Evolutionary conservation across 2,329 filamentous ascomycete species (phyloP), one percentile per base, ranked within the genome.

Genomic region (Cladosporium colombiae): DNA sequence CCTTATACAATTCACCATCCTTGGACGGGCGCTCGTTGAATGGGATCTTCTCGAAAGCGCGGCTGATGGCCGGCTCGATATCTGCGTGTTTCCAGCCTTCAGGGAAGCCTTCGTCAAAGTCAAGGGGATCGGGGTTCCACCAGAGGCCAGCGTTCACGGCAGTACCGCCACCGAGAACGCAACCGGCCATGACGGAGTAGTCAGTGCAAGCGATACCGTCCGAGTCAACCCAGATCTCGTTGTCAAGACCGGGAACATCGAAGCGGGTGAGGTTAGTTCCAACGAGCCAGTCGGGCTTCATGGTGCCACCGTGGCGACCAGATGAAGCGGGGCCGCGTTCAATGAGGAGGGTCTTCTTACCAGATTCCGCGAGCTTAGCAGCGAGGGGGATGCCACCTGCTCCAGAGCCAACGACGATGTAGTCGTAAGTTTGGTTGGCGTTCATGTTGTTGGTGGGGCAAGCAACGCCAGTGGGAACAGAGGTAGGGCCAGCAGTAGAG

Each of bases 91-190:
- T 88, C 90, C 90, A 93, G 33, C 89, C 90, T 1, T 79, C 69
- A 0, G 90, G 90, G 79, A 91, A 93, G 75, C 90, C 89, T 74
- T 85, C 83, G 74, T 92, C 88, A 81, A 89, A 92, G 74, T 92
- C 90, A 8, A 79, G 75, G 5, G 84, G 81, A 67, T 88, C 85
- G 0, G 90, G 83, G 75, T 85, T 87, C 83, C 87, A 89, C 85
- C 87, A 91, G 37, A 91, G 81, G 53, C 87, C 88, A 60, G 89
- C 86, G 70, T 91, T 91, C 72, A 91, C 82, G 31, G 87, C 85
- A 16, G 86, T 85, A 8, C 87, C 86, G 64, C 89, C 89, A 58
- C 89, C 89, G 2, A 91, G 82, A 52, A 91, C 82, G 68, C 89
- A 91, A 16, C 88, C 89, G 14, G 88, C 87, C 87, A 91, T 90